Conservation (phyloP, 208 protist genomes). For the Phytomonas sp. region DNA sequence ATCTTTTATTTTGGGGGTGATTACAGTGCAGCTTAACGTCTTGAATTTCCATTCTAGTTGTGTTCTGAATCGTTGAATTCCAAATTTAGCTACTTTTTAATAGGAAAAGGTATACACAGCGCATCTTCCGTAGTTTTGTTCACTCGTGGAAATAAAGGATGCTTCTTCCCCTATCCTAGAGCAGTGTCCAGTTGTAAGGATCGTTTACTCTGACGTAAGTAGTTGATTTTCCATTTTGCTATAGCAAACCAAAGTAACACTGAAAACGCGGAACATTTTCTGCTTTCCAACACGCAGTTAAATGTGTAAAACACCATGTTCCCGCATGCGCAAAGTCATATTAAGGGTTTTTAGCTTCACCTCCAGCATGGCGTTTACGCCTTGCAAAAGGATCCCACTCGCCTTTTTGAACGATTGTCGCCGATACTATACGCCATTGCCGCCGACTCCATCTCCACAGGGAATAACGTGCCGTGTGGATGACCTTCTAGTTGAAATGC, state of each 20-base stretch:
- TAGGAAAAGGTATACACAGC: not conserved
- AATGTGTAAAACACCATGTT: not conserved
- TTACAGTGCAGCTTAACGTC: not conserved
- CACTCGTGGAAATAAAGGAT: not conserved
- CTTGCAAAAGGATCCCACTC: not conserved
- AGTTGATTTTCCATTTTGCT: not conserved
- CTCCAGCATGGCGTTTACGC: not conserved
- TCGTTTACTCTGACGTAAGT: not conserved
- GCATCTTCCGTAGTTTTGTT: not conserved
- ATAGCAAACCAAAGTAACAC: not conserved
- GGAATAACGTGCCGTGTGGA: not conserved
- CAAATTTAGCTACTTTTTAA: constrained; percentile 6
- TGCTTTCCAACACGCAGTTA: not conserved
- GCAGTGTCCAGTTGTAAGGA: not conserved
- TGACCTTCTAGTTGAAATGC: not conserved
- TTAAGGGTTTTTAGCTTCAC: not conserved
- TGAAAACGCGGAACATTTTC: not conserved
- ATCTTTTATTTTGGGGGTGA: not conserved
- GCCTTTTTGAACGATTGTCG: not conserved
- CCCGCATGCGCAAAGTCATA: not conserved
- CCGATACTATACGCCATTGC: not conserved
- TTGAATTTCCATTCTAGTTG: not conserved
- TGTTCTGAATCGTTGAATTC: not conserved
- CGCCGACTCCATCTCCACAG: not conserved
- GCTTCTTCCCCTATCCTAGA: not conserved